A percentile compares a stretch with the other conserved stretches of the same genome.
phyloP scores from a whole-genome alignment of 352 stramenopile genomes.

The Globisporangium canariense region DNA sequence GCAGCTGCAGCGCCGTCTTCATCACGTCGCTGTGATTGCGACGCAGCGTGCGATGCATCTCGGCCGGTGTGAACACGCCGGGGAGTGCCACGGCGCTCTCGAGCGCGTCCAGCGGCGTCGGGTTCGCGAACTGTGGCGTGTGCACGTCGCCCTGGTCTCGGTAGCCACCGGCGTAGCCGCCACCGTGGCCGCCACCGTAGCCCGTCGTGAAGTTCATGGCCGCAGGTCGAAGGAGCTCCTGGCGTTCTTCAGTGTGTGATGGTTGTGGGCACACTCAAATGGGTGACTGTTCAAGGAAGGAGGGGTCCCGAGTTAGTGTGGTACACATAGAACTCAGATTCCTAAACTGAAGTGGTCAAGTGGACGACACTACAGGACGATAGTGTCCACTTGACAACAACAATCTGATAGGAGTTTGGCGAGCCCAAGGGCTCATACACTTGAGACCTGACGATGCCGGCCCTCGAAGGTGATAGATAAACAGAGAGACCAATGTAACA shows the following conservation, averaged over 20 bases:
- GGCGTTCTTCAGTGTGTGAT: neutral
- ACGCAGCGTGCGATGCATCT: constrained; percentile 59
- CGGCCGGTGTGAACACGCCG: constrained; percentile 42
- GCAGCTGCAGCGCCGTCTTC: constrained; percentile 62
- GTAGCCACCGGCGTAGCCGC: constrained; percentile 26
- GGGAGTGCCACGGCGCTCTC: constrained; percentile 65
- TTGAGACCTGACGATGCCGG: too few relatives aligned
- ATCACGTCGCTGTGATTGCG: constrained; percentile 68
- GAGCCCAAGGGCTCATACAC: too few relatives aligned
- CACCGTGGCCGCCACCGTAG: constrained; percentile 13
- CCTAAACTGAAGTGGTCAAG: too few relatives aligned
- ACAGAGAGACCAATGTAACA: too few relatives aligned
- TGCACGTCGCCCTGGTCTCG: constrained; percentile 31
- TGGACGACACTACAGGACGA: too few relatives aligned
- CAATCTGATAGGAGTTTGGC: too few relatives aligned
- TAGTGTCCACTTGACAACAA: too few relatives aligned
- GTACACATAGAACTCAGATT: neutral
- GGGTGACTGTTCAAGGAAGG: neutral
- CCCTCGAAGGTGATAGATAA: too few relatives aligned
- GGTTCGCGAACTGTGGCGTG: constrained; percentile 23
- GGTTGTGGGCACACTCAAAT: neutral
- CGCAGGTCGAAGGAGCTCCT: too few relatives aligned
- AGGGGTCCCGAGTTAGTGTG: neutral
- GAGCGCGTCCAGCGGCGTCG: constrained; percentile 58
- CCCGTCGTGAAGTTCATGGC: constrained; percentile 25